Base-by-base conservation (phyloP, 164 flowering plant genomes). In the Litsea cubeba region DNA sequence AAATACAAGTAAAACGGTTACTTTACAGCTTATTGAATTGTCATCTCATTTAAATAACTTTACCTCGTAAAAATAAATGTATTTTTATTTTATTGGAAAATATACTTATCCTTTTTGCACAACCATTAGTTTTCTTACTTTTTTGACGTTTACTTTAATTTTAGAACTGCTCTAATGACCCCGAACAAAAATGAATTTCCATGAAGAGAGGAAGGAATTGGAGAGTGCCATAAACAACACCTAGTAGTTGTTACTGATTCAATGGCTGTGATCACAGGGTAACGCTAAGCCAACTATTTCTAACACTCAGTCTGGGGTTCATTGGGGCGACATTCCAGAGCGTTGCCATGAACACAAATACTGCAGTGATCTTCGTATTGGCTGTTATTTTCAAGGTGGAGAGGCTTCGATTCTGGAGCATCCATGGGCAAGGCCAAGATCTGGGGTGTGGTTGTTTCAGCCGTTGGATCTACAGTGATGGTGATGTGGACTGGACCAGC, bases 351-450 rank as follows among this genome's bases (percentile, higher is more conserved):
- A 78, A 78, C 69, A 50, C 70, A 25, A 60, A 24, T 22, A 72
- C 77, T 30, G 46, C 30, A 32, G 68, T 78, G 46, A 69, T 71
- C 46, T 78, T 74, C 30, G 50, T 54, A 2, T 23, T 78, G 66
- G 80, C 80, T 24, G 28, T 74, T 74, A 58, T 51, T 66, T 70
- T 74, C 71, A 46, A 62, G 50, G 71, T 74, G 63, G 80, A 78
- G 58, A 70, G 74, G 28, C 63, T 78, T 14, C 25, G 32, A 22
- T 70, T 65, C 24, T 32, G 71, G 65, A 78, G 74, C 58, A 65
- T 74, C 57, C 49, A 70, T 25, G 75, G 80, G 20, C 80, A 78
- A 78, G 71, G 71, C 80, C 57, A 78, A 78, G 63, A 46, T 78
- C 12, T 74, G 70, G 67, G 80, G 80, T 25, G 50, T 74, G 66